Evolutionary conservation across 1,284 basidiomycete species (phyloP).

Genomic region (Puccinia triticina): DNA sequence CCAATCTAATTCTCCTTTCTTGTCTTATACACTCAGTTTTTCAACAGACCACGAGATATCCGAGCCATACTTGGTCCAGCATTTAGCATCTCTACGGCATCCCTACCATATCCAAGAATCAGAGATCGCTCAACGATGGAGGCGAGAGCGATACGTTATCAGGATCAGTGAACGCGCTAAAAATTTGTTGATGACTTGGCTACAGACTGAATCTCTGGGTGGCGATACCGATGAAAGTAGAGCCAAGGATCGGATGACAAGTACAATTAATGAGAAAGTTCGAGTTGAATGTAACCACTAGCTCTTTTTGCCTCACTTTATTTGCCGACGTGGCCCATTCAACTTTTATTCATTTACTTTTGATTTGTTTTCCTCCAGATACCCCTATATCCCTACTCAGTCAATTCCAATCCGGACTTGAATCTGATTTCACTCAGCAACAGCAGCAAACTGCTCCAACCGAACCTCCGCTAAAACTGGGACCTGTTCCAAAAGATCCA

Average conservation of each 20-base stretch:
- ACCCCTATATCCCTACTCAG: slow-evolving; percentile 35
- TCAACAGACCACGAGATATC: slow-evolving; percentile 57
- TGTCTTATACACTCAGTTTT: slow-evolving; percentile 53
- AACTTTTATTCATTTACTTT: slow-evolving; percentile 13
- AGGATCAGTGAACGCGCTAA: slow-evolving; percentile 91
- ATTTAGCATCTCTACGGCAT: slow-evolving; percentile 78
- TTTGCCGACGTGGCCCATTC: neutral
- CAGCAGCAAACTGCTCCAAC: slow-evolving; percentile 29
- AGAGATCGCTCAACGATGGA: slow-evolving; percentile 79
- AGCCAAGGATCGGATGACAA: slow-evolving; percentile 70
- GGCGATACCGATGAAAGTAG: slow-evolving; percentile 73
- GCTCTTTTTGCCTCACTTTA: neutral
- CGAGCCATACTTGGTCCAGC: slow-evolving; percentile 75
- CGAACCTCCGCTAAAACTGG: slow-evolving; percentile 70
- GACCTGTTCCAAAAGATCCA: slow-evolving; percentile 74
- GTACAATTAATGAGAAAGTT: slow-evolving; percentile 82
- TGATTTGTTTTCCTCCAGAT: slow-evolving; percentile 19
- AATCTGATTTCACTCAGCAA: slow-evolving; percentile 42
- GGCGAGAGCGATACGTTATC: slow-evolving; percentile 86
- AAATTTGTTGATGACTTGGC: slow-evolving; percentile 88
- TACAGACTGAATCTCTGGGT: slow-evolving; percentile 83
- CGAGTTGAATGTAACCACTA: slow-evolving; percentile 76
- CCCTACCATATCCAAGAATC: slow-evolving; percentile 72
- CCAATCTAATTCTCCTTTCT: neutral
- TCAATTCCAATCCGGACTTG: slow-evolving; percentile 46